A percentile compares a stretch with the other conserved stretches of the same genome.
phyloP scores from a whole-genome alignment of 2,329 filamentous ascomycete species.

The Mariannaea sp. region DNA sequence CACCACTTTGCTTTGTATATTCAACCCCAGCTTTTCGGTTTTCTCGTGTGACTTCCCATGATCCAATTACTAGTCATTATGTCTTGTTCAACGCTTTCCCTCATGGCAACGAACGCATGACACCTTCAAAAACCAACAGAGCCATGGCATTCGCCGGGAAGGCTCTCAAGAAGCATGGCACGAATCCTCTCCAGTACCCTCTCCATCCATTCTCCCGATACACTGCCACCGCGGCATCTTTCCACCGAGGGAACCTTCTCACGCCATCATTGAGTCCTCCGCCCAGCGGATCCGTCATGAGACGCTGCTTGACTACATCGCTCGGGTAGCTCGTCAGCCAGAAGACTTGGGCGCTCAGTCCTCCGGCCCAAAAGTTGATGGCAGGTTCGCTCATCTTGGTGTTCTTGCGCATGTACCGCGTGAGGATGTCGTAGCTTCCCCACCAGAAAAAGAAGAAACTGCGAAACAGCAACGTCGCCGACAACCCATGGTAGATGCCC shows the following conservation, averaged over 20 bases:
- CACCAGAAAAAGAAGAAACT: constrained; percentile 98
- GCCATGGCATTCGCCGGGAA: constrained; percentile 97
- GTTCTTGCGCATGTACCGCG: constrained; percentile 65
- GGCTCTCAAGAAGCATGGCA: constrained; percentile 90
- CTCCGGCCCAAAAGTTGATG: constrained; percentile 97
- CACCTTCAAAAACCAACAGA: constrained; percentile 88
- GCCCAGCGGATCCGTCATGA: constrained; percentile 94
- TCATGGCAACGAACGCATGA: constrained; percentile 71
- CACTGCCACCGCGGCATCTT: constrained; percentile 76
- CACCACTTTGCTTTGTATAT: too few species aligned
- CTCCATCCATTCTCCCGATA: constrained; percentile 75
- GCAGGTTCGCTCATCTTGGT: constrained; percentile 76
- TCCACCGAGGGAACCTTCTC: constrained; percentile 75
- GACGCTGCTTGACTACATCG: constrained; percentile 92
- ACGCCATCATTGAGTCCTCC: constrained; percentile 69
- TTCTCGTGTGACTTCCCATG: too few species aligned
- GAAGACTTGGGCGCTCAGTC: constrained; percentile 89
- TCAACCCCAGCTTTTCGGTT: too few species aligned
- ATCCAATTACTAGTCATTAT: too few species aligned
- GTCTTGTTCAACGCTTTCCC: too few species aligned
- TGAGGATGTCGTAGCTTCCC: constrained; percentile 90
- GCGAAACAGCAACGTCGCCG: constrained; percentile 84
- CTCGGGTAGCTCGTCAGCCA: constrained; percentile 92
- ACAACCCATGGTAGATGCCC: constrained; percentile 85
- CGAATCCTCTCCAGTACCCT: constrained; percentile 91